Evolutionary conservation across 2,329 filamentous ascomycete species (phyloP).

Genomic region (Diaporthe australafricana): DNA sequence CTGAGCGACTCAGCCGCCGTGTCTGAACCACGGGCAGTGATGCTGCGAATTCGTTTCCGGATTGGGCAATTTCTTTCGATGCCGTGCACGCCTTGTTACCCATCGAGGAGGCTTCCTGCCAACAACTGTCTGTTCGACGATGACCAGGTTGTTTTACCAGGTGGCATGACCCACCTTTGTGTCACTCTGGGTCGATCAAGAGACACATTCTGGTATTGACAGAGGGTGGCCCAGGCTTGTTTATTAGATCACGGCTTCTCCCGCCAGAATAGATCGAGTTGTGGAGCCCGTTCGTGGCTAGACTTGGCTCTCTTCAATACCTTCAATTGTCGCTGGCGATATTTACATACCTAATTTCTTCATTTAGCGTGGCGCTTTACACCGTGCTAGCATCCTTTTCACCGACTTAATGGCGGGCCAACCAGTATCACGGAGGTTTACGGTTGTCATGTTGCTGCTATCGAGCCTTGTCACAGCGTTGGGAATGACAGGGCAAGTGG

Average conservation of each 20-base stretch:
- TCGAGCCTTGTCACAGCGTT: background rate
- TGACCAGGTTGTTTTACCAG: background rate
- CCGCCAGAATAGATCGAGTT: background rate
- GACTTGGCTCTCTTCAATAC: constrained; percentile 14
- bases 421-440: background rate
- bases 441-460: background rate
- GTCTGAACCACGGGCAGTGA: background rate
- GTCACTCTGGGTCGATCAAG: background rate
- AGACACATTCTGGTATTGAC: background rate
- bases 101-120: too few relatives aligned
- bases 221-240: background rate
- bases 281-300: background rate
- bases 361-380: background rate
- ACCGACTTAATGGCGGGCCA: background rate
- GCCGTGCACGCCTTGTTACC: background rate
- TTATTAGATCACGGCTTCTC: constrained; percentile 24
- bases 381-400: background rate
- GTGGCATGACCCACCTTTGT: background rate
- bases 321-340: constrained; percentile 23
- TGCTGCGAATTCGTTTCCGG: background rate
- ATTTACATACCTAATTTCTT: background rate
- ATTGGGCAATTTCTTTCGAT: constrained; percentile 17
- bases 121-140: background rate
- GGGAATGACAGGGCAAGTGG: background rate
- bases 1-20: constrained; percentile 21